phyloP scores from a whole-genome alignment of 148 eudicot genomes.

The Cornus florida region DNA sequence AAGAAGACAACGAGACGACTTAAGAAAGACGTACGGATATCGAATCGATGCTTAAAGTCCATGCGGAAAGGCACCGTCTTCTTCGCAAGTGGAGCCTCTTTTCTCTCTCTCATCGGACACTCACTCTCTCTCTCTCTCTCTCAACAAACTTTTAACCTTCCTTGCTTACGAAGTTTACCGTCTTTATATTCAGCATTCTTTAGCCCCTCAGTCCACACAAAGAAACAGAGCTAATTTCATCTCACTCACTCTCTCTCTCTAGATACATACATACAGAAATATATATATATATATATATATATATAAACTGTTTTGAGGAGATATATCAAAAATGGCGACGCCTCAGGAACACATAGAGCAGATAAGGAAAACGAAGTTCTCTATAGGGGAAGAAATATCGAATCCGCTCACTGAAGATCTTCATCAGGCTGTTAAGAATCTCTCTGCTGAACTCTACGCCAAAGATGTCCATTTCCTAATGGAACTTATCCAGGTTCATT shows the following conservation, averaged over 20 bases:
- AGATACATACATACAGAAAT: neutral
- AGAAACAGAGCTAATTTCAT: neutral
- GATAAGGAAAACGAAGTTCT: slow-evolving; percentile 44
- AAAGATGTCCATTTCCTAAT: too few relatives aligned
- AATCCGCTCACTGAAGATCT: slow-evolving; percentile 10
- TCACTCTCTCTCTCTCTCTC: too few relatives aligned
- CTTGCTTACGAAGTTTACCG: neutral
- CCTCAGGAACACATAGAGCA: slow-evolving; percentile 57
- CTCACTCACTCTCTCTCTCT: neutral
- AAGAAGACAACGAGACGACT: neutral
- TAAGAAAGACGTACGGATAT: neutral
- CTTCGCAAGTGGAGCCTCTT: too few relatives aligned
- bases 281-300: too few relatives aligned
- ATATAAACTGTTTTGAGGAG: neutral
- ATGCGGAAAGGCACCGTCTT: too few relatives aligned
- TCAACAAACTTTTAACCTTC: too few relatives aligned
- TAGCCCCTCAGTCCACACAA: neutral
- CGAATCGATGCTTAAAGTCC: neutral
- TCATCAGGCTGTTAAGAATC: too few relatives aligned
- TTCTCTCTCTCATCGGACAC: too few relatives aligned
- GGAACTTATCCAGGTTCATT: slow-evolving; percentile 45
- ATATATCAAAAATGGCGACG: slow-evolving; percentile 8
- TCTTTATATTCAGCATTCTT: neutral
- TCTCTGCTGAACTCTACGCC: too few relatives aligned
- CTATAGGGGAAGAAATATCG: slow-evolving; percentile 46